Conservation (phyloP, 108 stramenopile genomes). For the Pseudonitzschia delicatissima region DNA sequence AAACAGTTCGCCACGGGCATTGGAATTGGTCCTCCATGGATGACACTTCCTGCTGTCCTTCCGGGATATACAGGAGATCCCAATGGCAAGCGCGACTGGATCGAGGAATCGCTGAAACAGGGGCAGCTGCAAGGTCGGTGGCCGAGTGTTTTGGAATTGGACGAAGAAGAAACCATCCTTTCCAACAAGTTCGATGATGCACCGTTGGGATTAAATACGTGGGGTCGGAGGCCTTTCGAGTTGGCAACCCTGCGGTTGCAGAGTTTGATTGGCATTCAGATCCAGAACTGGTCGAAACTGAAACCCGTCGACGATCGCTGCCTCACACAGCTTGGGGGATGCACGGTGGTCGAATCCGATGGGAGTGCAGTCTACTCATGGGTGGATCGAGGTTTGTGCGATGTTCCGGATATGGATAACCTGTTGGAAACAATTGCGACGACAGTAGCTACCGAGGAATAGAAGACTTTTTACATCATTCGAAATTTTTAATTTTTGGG, state of each 20-base stretch:
- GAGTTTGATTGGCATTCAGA: slow-evolving; percentile 79
- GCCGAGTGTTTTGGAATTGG: slow-evolving; percentile 72
- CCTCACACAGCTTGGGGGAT: slow-evolving; percentile 82
- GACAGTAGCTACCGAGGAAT: too few relatives aligned
- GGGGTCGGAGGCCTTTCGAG: slow-evolving; percentile 85
- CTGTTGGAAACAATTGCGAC: not conserved
- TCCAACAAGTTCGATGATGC: slow-evolving; percentile 72
- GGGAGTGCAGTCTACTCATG: slow-evolving; percentile 55
- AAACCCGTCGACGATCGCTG: slow-evolving; percentile 75
- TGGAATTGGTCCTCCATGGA: slow-evolving; percentile 81
- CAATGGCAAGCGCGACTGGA: slow-evolving; percentile 73
- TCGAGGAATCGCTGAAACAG: slow-evolving; percentile 79
- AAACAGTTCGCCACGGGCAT: slow-evolving; percentile 84
- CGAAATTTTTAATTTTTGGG: too few relatives aligned
- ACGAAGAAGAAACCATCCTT: slow-evolving; percentile 38
- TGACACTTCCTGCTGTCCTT: slow-evolving; percentile 84
- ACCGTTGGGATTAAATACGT: slow-evolving; percentile 62
- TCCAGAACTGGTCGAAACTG: slow-evolving; percentile 77
- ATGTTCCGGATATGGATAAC: slow-evolving; percentile 50
- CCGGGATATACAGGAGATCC: slow-evolving; percentile 90
- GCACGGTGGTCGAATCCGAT: slow-evolving; percentile 48
- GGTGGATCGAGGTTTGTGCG: slow-evolving; percentile 85
- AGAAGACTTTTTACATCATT: too few relatives aligned
- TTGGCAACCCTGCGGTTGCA: slow-evolving; percentile 87
- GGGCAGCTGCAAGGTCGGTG: slow-evolving; percentile 73